Evolutionary conservation across 2,329 filamentous ascomycete species (phyloP).

Genomic region (Cladosporium phlei): DNA sequence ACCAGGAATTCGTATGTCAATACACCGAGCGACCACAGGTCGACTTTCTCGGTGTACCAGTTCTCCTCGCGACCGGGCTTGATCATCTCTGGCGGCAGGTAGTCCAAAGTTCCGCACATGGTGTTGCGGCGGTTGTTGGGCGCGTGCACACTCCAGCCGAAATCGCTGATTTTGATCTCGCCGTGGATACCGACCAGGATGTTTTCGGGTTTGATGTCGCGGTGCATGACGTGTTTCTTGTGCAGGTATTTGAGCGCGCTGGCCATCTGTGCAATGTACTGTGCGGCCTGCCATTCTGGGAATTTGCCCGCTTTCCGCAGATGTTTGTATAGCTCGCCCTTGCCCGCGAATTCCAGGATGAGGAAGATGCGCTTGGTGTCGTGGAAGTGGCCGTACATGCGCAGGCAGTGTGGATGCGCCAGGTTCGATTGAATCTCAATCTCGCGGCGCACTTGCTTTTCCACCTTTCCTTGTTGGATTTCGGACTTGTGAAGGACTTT

Average conservation of each 20-base stretch:
- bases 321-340: slow-evolving; percentile 85
- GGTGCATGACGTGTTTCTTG: slow-evolving; percentile 95
- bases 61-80: slow-evolving; percentile 73
- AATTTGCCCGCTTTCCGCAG: slow-evolving; percentile 73
- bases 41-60: slow-evolving; percentile 91
- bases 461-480: slow-evolving; percentile 71
- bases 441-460: slow-evolving; percentile 82
- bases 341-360: slow-evolving; percentile 80
- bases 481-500: slow-evolving; percentile 85
- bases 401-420: slow-evolving; percentile 77
- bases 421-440: slow-evolving; percentile 88
- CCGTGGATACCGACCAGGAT: slow-evolving; percentile 94
- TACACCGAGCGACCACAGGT: slow-evolving; percentile 92
- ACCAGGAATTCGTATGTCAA: slow-evolving; percentile 95
- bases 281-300: slow-evolving; percentile 78
- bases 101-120: slow-evolving; percentile 96
- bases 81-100: slow-evolving; percentile 97
- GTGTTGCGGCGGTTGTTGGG: slow-evolving; percentile 91
- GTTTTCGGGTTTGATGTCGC: slow-evolving; percentile 97
- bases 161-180: slow-evolving; percentile 98
- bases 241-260: slow-evolving; percentile 84
- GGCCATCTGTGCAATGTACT: slow-evolving; percentile 89
- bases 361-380: slow-evolving; percentile 83
- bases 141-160: slow-evolving; percentile 96
- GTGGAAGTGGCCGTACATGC: slow-evolving; percentile 83